phyloP scores from a whole-genome alignment of 148 eudicot genomes.

The Camellia sinensis region DNA sequence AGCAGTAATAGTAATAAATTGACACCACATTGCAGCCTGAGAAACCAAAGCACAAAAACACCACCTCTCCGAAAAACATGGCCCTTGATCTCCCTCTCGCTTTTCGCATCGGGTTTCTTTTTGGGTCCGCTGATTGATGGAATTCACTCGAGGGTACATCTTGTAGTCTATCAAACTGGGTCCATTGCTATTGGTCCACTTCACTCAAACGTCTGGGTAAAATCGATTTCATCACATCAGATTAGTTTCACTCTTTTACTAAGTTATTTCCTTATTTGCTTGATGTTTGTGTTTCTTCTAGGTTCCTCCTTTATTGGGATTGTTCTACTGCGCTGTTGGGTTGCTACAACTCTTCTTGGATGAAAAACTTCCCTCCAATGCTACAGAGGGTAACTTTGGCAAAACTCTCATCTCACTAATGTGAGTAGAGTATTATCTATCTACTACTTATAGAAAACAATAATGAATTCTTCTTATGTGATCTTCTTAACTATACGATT shows the following conservation, averaged over 20 bases:
- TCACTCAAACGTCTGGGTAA: constrained; percentile 80
- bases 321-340: constrained; percentile 72
- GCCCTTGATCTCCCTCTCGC: constrained; percentile 44
- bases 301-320: constrained; percentile 79
- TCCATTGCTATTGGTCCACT: constrained; percentile 76
- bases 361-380: constrained; percentile 34
- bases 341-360: constrained; percentile 62
- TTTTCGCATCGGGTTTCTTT: constrained; percentile 65
- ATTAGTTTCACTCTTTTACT: too few relatives aligned
- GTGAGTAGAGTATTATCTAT: constrained; percentile 32
- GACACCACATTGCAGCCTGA: constrained; percentile 28
- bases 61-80: constrained; percentile 21
- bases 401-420: constrained; percentile 53
- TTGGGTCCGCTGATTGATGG: constrained; percentile 77
- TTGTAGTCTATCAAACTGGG: constrained; percentile 66
- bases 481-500: too few relatives aligned
- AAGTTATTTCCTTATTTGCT: too few relatives aligned
- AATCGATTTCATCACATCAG: background rate
- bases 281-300: constrained; percentile 15
- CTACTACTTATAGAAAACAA: too few relatives aligned
- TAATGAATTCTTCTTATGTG: background rate
- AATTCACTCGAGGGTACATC: constrained; percentile 70
- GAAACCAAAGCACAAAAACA: constrained; percentile 17
- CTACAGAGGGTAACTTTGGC: constrained; percentile 26
- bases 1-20: background rate